Conservation (phyloP, 1,284 basidiomycete genomes). For the Cystobasidium slooffiae region DNA sequence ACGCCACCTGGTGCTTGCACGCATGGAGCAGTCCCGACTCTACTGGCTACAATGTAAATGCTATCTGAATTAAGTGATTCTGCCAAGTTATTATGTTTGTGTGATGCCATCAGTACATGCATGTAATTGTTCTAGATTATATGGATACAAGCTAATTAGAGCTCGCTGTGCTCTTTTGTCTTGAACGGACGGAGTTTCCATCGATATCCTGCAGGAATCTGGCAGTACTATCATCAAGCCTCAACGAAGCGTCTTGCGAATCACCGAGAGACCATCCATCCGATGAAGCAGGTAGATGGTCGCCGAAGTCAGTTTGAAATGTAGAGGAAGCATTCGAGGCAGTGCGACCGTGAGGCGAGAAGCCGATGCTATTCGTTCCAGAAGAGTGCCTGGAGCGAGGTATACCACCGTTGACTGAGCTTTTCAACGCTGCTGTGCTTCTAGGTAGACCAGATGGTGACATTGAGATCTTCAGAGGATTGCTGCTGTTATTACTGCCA, state of each 20-base stretch:
- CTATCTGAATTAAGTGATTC: too few relatives aligned
- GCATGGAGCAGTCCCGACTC: too few relatives aligned
- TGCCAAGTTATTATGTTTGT: too few relatives aligned
- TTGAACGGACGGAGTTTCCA: not conserved
- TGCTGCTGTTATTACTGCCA: not conserved
- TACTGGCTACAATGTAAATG: too few relatives aligned
- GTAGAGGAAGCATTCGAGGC: slow-evolving; percentile 32
- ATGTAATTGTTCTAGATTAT: too few relatives aligned
- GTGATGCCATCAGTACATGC: too few relatives aligned
- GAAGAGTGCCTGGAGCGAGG: slow-evolving; percentile 18
- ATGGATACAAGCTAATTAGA: not conserved
- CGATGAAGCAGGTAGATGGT: slow-evolving; percentile 33
- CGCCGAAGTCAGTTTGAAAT: slow-evolving; percentile 32
- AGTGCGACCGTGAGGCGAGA: slow-evolving; percentile 24
- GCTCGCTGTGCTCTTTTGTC: slow-evolving; percentile 22
- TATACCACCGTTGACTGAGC: not conserved
- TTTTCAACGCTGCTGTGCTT: not conserved
- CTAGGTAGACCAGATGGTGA: slow-evolving; percentile 4
- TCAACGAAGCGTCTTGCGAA: slow-evolving; percentile 31
- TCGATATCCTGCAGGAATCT: slow-evolving; percentile 39
- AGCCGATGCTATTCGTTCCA: slow-evolving; percentile 14
- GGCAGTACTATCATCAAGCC: slow-evolving; percentile 38
- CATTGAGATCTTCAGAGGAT: not conserved
- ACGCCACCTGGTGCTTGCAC: too few relatives aligned
- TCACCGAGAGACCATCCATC: slow-evolving; percentile 34